Base-by-base conservation (phyloP, 2,329 filamentous ascomycete genomes). In the Fusarium annulatum region DNA sequence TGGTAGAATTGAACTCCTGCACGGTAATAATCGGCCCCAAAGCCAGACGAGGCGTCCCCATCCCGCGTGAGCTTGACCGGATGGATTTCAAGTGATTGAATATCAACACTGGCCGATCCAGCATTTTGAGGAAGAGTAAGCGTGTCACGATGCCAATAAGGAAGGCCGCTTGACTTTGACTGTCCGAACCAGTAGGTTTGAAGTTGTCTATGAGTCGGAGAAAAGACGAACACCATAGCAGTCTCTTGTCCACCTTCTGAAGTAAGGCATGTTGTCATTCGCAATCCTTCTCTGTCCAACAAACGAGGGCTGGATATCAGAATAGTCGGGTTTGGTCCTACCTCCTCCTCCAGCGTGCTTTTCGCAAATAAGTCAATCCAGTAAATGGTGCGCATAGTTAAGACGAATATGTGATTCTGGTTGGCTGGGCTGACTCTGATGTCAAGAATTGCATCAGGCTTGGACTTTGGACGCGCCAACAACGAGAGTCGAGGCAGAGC, bases 311-410 rank as follows among this genome's bases (percentile, higher is more conserved):
- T 81, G 12, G 73, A 69, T 3, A 81, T 55, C 12, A 83, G 26
- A 18, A 82, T 70, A 6, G 58, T 39, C 9, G 80, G 77, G 33
- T 72, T 77, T 14, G 65, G 23, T 1, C 56, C 39, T 11, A 5
- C n/a, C 16, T 51, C 48, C 9, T 69, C 67, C 10, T 72, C 67
- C 36, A 49, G 48, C 28, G 26, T 65, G 10, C 60, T 62, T 15
- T 69, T 61, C 53, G 64, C 66, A 56, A 74, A 79, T 19, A 88
- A 76, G 53, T 86, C 82, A n/a, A 89, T 72, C 82, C 88, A 84
- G 39, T 86, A 81, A 1, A 92, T 62, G 34, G 82, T 82, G 1
- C 83, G 83, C 18, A 85, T 86, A 2, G 90, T 93, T 49, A 93
- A 81, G 15, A 93, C 81, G 64, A 91, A 88, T 3, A 90, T 75